Evolutionary conservation across 768 basidiomycete species (phyloP).

Genomic region (Pulveroboletus sp.): DNA sequence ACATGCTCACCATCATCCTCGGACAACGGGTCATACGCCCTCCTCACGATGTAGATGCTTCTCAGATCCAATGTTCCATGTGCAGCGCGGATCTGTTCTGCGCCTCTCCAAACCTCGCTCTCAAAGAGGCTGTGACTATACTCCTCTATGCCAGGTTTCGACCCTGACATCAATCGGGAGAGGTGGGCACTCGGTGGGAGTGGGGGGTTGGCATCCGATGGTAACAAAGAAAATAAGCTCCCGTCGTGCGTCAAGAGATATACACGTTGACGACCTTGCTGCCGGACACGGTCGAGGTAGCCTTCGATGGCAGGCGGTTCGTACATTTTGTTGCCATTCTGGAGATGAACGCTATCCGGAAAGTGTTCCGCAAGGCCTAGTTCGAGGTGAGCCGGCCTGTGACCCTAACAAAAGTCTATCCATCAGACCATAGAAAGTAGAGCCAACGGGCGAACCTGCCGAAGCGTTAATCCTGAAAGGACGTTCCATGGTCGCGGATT

Average conservation of each 20-base stretch:
- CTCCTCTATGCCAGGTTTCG: constrained; percentile 25
- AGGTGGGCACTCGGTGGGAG: constrained; percentile 55
- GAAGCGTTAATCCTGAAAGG: constrained; percentile 69
- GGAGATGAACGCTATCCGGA: constrained; percentile 42
- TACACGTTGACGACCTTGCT: constrained; percentile 52
- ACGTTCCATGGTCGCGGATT: constrained; percentile 65
- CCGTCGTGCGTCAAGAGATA: constrained; percentile 75
- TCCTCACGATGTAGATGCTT: constrained; percentile 57
- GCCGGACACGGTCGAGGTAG: constrained; percentile 69
- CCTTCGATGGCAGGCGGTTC: constrained; percentile 88
- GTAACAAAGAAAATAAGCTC: constrained; percentile 57
- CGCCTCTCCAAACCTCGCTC: constrained; percentile 59
- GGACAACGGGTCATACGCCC: constrained; percentile 39
- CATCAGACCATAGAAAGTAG: constrained; percentile 12
- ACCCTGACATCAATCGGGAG: constrained; percentile 26
- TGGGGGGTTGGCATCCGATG: constrained; percentile 60
- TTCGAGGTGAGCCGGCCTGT: constrained; percentile 56
- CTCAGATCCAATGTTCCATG: constrained; percentile 73
- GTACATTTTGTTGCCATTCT: constrained; percentile 42
- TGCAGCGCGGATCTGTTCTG: constrained; percentile 58
- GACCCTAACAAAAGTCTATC: constrained; percentile 27
- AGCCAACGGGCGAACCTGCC: constrained; percentile 47
- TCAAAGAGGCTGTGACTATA: constrained; percentile 38
- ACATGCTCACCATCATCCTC: constrained; percentile 27
- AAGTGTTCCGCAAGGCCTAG: constrained; percentile 71